phyloP scores from a whole-genome alignment of 2,329 filamentous ascomycete genomes.

The Tolypocladium tundrense region DNA sequence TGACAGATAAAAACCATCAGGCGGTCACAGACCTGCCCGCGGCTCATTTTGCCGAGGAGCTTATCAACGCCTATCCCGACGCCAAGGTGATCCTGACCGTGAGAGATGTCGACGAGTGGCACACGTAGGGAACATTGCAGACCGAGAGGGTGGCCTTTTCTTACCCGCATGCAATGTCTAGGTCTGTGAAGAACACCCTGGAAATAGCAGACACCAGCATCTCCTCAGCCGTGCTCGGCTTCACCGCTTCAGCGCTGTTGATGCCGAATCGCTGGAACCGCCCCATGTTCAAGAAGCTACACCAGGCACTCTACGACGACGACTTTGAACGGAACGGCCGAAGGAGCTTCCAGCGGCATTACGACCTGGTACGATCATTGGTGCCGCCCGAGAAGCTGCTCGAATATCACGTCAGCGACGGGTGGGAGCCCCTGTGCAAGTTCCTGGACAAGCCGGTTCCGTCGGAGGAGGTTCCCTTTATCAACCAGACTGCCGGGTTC shows the following conservation, averaged over 20 bases:
- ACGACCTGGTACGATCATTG: conserved; percentile 20
- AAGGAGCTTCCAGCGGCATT: conserved; percentile 41
- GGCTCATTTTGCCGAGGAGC: conserved; percentile 56
- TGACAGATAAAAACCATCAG: conserved; percentile 33
- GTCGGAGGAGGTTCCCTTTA: too few species aligned
- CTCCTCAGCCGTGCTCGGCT: too few species aligned
- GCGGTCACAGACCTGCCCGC: conserved; percentile 63
- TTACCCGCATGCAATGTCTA: too few species aligned
- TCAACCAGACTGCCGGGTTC: too few species aligned
- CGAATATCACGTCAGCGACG: conserved; percentile 23
- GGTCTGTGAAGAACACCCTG: too few species aligned
- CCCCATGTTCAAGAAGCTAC: conserved; percentile 56
- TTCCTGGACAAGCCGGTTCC: conserved; percentile 19
- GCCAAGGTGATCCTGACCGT: conserved; percentile 61
- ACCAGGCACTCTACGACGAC: conserved; percentile 60
- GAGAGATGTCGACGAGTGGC: conserved; percentile 55
- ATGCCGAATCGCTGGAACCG: too few species aligned
- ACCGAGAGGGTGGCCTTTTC: too few species aligned
- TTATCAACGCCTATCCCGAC: conserved; percentile 63
- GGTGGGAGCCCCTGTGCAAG: conserved; percentile 26
- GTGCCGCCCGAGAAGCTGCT: conserved; percentile 20
- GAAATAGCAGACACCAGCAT: too few species aligned
- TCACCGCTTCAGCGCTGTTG: too few species aligned
- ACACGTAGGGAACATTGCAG: conserved; percentile 20
- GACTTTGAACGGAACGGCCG: conserved; percentile 58